Percentiles rank a stretch among this genome's conserved stretches.
Evolutionary conservation across 2,329 filamentous ascomycete species (phyloP).

Genomic region (Alternaria longipes): DNA sequence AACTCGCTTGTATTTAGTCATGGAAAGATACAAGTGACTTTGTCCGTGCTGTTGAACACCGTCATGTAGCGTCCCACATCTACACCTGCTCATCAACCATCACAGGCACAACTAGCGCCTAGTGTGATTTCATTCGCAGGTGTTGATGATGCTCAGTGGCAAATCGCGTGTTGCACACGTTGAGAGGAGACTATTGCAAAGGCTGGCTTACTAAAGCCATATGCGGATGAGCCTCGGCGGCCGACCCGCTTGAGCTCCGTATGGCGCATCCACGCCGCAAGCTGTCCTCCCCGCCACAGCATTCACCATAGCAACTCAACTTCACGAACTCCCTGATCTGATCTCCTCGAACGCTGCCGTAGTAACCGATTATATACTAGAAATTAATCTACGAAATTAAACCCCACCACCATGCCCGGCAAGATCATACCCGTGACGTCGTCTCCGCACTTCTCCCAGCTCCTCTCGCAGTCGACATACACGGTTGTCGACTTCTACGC

Average conservation of each 20-base stretch:
- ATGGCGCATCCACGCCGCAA: constrained; percentile 15
- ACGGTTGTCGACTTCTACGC: constrained; percentile 64
- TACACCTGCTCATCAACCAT: no score
- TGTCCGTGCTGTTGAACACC: background rate
- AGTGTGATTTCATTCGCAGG: no score
- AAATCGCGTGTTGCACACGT: no score
- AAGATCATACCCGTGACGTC: constrained; percentile 47
- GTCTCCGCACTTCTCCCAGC: constrained; percentile 47
- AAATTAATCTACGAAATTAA: background rate
- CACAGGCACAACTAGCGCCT: no score
- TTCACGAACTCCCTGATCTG: background rate
- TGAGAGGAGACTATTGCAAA: background rate
- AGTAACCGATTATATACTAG: background rate
- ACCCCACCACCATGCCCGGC: constrained; percentile 35
- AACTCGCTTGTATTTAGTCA: background rate
- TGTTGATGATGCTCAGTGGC: no score
- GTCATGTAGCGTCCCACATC: background rate
- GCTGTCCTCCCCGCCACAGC: constrained; percentile 19
- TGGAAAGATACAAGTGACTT: no score
- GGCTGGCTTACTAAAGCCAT: background rate
- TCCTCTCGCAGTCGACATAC: constrained; percentile 48
- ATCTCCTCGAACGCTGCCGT: no score
- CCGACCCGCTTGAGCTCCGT: constrained; percentile 8
- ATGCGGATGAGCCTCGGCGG: background rate
- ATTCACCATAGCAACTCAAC: background rate